Conservation (phyloP, 2,329 filamentous ascomycete species). For the Diaporthe caulivora region DNA sequence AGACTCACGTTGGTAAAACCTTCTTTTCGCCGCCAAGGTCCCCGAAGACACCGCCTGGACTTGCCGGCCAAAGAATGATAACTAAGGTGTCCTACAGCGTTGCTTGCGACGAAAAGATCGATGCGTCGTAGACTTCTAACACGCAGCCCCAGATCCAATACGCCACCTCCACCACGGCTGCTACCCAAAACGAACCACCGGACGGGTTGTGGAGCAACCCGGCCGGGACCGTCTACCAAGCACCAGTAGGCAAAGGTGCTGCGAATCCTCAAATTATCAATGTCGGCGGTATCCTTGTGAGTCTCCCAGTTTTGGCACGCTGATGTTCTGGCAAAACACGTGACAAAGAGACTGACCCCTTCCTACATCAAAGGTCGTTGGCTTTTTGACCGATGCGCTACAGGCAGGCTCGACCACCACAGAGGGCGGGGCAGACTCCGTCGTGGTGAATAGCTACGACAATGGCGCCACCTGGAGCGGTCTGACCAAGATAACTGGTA, state of each 20-base stretch:
- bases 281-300: not conserved
- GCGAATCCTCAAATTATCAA: not conserved
- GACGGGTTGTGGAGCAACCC: too few species aligned
- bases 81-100: not conserved
- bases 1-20: too few species aligned
- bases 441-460: not conserved
- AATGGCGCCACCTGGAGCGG: not conserved
- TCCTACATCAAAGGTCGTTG: not conserved
- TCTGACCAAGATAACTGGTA: accelerated
- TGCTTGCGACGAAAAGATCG: not conserved
- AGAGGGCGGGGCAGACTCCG: not conserved
- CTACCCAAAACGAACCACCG: too few species aligned
- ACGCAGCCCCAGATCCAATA: not conserved
- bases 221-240: too few species aligned
- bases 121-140: not conserved
- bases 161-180: not conserved
- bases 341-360: too few species aligned
- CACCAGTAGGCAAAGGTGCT: not conserved
- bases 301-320: not conserved
- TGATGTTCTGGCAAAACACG: too few species aligned
- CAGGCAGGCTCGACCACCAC: too few species aligned
- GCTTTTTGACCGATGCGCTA: not conserved
- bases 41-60: too few species aligned
- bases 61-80: not conserved
- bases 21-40: too few species aligned